Conservation (phyloP, 2,329 filamentous ascomycete species). For the Juglanconis sp. region DNA sequence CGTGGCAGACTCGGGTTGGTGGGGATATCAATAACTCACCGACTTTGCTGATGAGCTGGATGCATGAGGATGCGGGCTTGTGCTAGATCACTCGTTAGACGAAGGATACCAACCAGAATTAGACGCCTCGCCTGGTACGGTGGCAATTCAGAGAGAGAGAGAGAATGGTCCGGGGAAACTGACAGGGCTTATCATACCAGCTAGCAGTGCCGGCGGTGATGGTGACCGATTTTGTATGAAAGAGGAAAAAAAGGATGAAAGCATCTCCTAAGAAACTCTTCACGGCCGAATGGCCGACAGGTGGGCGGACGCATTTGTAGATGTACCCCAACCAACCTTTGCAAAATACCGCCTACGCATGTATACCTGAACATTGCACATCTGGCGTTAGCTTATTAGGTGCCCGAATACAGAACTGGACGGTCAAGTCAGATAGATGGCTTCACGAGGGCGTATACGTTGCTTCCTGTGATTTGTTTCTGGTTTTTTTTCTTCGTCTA, state of each 20-base stretch:
- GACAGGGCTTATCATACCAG: neutral
- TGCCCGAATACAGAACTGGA: too few relatives aligned
- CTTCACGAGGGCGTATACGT: too few relatives aligned
- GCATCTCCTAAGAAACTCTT: too few relatives aligned
- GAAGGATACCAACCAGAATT: neutral
- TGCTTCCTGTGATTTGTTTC: too few relatives aligned
- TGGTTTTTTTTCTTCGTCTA: too few relatives aligned
- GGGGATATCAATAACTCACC: neutral
- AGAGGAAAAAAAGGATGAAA: neutral
- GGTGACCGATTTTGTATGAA: neutral
- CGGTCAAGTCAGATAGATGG: too few relatives aligned
- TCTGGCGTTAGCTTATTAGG: constrained; percentile 9
- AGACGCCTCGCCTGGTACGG: neutral
- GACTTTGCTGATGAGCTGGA: neutral
- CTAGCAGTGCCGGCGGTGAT: neutral
- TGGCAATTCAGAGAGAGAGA: neutral
- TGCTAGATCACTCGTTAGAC: neutral
- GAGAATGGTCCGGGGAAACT: neutral
- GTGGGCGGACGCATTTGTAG: neutral
- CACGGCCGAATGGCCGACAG: neutral
- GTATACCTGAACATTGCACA: constrained; percentile 14
- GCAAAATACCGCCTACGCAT: constrained; percentile 9
- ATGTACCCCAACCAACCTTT: constrained; percentile 3
- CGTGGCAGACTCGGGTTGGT: neutral
- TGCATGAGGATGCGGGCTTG: neutral